A percentile compares a stretch with the other conserved stretches of the same genome.
These are phyloP conservation scores for Parastagonospora nodorum DNA, from an alignment of 2,329 filamentous ascomycete species.

Conservation along the genomic window DNA sequence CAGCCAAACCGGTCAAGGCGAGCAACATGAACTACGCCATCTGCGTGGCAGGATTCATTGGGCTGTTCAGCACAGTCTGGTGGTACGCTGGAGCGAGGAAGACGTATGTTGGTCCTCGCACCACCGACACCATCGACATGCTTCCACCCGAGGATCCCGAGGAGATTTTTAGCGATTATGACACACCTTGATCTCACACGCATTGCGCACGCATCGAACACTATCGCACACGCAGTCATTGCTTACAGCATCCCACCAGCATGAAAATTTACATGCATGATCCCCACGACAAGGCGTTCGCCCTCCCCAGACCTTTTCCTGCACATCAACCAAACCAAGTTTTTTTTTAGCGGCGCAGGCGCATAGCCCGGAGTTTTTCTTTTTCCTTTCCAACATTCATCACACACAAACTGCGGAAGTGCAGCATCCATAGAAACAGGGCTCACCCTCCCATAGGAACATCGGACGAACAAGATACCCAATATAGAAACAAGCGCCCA, in stretches of 20 bases:
- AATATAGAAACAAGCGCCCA: no score
- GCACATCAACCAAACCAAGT: no score
- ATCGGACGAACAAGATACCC: no score
- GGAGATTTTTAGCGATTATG: conserved; percentile 43
- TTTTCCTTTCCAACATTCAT: no score
- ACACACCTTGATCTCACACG: conserved; percentile 23
- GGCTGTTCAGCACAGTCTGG: conserved; percentile 52
- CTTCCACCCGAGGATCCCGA: conserved; percentile 50
- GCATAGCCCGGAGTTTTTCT: no score
- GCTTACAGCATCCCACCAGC: neutral
- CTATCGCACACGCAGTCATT: neutral
- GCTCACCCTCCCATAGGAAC: no score
- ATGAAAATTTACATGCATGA: neutral
- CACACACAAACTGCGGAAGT: no score
- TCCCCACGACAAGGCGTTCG: neutral
- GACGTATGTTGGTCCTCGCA: conserved; percentile 64
- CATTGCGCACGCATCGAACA: neutral
- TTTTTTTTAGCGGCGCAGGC: no score
- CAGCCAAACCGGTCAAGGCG: conserved; percentile 49
- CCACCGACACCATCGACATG: conserved; percentile 56
- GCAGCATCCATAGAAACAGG: no score
- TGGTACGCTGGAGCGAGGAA: conserved; percentile 51
- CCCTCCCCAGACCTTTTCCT: no score
- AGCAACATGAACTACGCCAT: conserved; percentile 57
- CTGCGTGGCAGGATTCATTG: conserved; percentile 55